Conservation (phyloP, 345 rosid genomes). For the Raphanus sativus region DNA sequence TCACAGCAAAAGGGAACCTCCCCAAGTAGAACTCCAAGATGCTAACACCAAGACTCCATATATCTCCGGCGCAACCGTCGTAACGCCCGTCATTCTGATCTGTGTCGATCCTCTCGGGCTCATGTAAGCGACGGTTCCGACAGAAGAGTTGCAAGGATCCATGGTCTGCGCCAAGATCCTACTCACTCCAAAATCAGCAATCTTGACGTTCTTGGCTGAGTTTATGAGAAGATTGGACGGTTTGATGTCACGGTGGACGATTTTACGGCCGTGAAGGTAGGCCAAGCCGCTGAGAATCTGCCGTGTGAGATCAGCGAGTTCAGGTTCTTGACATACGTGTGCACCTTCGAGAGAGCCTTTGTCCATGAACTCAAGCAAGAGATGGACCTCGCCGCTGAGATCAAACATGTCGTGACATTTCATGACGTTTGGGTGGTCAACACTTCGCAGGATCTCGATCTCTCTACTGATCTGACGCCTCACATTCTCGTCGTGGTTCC, state of each 20-base stretch:
- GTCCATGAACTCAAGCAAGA: neutral
- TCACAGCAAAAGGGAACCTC: slow-evolving; percentile 69
- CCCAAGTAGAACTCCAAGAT: slow-evolving; percentile 85
- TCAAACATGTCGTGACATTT: neutral
- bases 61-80: slow-evolving; percentile 76
- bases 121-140: neutral
- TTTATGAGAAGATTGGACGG: neutral
- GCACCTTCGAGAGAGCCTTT: neutral
- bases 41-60: slow-evolving; percentile 94
- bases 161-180: neutral
- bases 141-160: neutral
- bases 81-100: slow-evolving; percentile 82
- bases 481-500: neutral
- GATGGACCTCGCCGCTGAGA: neutral
- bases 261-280: neutral
- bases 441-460: neutral
- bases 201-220: neutral
- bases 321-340: neutral
- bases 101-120: slow-evolving; percentile 31
- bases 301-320: neutral
- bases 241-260: neutral
- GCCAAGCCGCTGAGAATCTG: neutral
- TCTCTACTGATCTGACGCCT: neutral
- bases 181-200: neutral
- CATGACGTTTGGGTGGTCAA: neutral